Percentiles rank a stretch among this genome's conserved stretches.
Evolutionary conservation across 192 early-diverging fungal genomes (phyloP).

Genomic region (Umbelopsis sp.): DNA sequence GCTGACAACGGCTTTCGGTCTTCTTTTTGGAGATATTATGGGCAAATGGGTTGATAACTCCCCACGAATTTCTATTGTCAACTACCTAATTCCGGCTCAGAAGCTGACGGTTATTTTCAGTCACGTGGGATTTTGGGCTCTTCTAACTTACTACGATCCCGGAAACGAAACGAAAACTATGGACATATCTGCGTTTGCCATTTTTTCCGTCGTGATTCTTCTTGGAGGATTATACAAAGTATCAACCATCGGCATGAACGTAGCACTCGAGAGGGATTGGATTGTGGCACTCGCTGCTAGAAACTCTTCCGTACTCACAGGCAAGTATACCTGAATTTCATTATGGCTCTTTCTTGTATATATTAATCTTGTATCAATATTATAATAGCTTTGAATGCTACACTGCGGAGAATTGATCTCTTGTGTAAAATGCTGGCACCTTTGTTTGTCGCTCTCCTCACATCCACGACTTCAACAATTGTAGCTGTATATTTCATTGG

Average conservation of each 20-base stretch:
- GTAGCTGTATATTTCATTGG: background rate
- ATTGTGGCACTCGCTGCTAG: constrained; percentile 31
- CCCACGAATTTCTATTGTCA: constrained; percentile 29
- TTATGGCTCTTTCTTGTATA: background rate
- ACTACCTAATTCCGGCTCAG: constrained; percentile 26
- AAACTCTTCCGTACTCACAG: constrained; percentile 28
- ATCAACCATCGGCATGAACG: constrained; percentile 34
- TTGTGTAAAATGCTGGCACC: constrained; percentile 39
- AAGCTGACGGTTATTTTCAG: constrained; percentile 33
- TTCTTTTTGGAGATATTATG: constrained; percentile 33
- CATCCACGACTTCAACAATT: background rate
- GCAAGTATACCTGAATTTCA: constrained; percentile 4
- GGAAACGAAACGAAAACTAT: background rate
- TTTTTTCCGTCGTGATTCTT: constrained; percentile 28
- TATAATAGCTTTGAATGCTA: constrained; percentile 28
- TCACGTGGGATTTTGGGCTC: constrained; percentile 34
- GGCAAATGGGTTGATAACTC: constrained; percentile 33
- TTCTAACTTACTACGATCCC: constrained; percentile 36
- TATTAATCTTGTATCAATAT: background rate
- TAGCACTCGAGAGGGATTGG: constrained; percentile 42
- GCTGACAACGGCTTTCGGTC: constrained; percentile 35
- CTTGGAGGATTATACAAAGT: constrained; percentile 29
- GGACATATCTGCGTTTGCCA: background rate
- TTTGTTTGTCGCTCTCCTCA: constrained; percentile 30
- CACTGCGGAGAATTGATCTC: constrained; percentile 38